Percentiles rank a stretch among this genome's conserved stretches.
phyloP scores from a whole-genome alignment of 768 basidiomycete species.

The Lentinula detonsa region DNA sequence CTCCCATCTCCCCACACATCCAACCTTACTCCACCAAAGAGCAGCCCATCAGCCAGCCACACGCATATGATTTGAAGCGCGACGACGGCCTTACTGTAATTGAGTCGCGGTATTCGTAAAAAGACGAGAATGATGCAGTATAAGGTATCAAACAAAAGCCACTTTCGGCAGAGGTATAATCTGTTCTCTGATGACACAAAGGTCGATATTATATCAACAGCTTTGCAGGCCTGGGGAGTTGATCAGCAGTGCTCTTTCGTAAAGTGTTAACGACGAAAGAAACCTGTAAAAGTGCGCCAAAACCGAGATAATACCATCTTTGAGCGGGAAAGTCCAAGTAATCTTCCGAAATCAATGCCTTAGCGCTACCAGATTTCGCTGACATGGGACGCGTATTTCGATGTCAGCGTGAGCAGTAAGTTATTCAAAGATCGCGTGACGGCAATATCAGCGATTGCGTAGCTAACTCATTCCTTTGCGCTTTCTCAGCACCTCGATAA shows the following conservation, averaged over 20 bases:
- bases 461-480: too few species aligned
- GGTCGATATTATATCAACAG: conserved; percentile 61
- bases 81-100: conserved; percentile 59
- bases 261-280: not conserved
- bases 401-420: not conserved
- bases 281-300: conserved; percentile 77
- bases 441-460: not conserved
- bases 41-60: conserved; percentile 59
- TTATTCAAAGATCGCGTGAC: not conserved
- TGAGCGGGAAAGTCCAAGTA: conserved; percentile 75
- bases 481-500: not conserved
- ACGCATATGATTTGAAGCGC: conserved; percentile 54
- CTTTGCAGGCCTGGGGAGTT: conserved; percentile 60
- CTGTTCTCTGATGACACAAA: conserved; percentile 40
- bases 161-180: conserved; percentile 50
- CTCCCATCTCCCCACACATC: conserved; percentile 34
- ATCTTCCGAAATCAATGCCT: conserved; percentile 63
- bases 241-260: conserved; percentile 4
- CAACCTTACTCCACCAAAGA: conserved; percentile 68
- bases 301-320: conserved; percentile 69
- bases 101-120: conserved; percentile 70
- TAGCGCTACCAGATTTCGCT: conserved; percentile 7
- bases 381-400: conserved; percentile 12
- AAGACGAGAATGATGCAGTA: conserved; percentile 52
- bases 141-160: conserved; percentile 64